Evolutionary conservation across 179 eudicot genomes (phyloP), one percentile per base, ranked within the genome.

Genomic region (Silene coronaria): DNA sequence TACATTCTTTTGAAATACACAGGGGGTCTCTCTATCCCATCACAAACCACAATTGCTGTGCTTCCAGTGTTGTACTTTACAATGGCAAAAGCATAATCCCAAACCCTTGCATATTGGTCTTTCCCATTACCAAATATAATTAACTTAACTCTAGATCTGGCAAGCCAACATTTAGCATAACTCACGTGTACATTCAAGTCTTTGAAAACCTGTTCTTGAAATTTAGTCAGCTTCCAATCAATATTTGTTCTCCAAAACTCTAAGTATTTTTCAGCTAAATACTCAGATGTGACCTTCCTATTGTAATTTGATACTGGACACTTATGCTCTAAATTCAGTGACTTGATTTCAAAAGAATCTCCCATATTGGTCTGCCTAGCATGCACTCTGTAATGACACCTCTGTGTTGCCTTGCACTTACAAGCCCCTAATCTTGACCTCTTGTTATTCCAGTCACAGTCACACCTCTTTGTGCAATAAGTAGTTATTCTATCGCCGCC

Each of bases 71-170:
- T 61, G 11, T 17, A 42, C 24, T 74, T 62, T 2, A 14, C 6
- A 3, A 63, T 0, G 3, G 57, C 51, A 21, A 16, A 2, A 22
- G 28, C 59, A 38, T 60, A 61, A 17, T 61, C 62, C 45, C 74
- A 62, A 0, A 63, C 61, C n/a, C 55, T 74, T 1, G 42, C 61
- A 48, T 63, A 74, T 10, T 74, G 70, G 0, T 74, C 77, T 2
- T 0, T 26, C 3, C 24, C 24, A 64, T 64, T 28, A 0, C 70
- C 70, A 45, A 63, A n/a, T 0, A 74, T 26, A 0, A 63, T 74
- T 2, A 23, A 19, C 1, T 10, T 62, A 14, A 22, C 70, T 5
- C 58, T 74, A 2, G 12, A 0, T 16, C 59, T 74, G 0, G 76
- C 55, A 0, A 2, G 2, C 59, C 59, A 74, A 38, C 36, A 27